A percentile compares a stretch with the other conserved stretches of the same genome.
These are phyloP conservation scores for Ulota crispa DNA, from an alignment of 225 moss, liverwort and hornwort species.

Conservation along the genomic window DNA sequence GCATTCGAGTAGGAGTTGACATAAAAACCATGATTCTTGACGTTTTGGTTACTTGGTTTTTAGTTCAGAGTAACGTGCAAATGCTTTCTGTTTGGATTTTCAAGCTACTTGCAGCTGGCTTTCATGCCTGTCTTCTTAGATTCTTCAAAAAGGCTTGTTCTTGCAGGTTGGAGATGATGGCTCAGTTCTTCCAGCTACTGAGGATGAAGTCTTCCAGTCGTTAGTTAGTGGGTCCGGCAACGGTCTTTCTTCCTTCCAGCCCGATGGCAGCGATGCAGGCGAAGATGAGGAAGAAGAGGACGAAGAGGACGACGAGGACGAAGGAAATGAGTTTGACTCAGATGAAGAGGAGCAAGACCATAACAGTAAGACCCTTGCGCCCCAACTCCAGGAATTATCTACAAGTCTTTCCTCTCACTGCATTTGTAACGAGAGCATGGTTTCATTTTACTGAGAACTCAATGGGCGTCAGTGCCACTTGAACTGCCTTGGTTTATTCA, in stretches of 20 bases:
- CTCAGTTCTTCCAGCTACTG: conserved; percentile 64
- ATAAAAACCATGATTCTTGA: background rate
- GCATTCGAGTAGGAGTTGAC: conserved; percentile 12
- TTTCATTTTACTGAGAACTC: conserved; percentile 1
- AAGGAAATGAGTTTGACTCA: conserved; percentile 51
- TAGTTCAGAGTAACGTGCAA: background rate
- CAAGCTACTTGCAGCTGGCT: conserved; percentile 1
- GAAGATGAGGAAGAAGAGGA: conserved; percentile 58
- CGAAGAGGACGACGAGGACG: conserved; percentile 52
- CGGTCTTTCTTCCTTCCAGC: conserved; percentile 50
- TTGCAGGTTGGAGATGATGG: conserved; percentile 87
- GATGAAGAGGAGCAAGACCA: conserved; percentile 62
- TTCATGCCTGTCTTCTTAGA: conserved; percentile 13
- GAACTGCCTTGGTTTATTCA: background rate
- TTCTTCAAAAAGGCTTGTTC: conserved; percentile 30
- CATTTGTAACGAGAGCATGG: conserved; percentile 7
- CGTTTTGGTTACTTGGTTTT: background rate
- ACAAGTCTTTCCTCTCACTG: conserved; percentile 16
- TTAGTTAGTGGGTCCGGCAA: conserved; percentile 52
- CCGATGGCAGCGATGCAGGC: conserved; percentile 53
- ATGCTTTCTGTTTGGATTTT: background rate
- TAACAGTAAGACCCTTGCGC: conserved; percentile 49
- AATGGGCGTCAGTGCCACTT: conserved; percentile 8
- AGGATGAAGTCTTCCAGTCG: conserved; percentile 65
- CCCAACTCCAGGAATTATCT: background rate